Evolutionary conservation across 768 basidiomycete species (phyloP), one percentile per base, ranked within the genome.

Genomic region (Trametes coccinea): DNA sequence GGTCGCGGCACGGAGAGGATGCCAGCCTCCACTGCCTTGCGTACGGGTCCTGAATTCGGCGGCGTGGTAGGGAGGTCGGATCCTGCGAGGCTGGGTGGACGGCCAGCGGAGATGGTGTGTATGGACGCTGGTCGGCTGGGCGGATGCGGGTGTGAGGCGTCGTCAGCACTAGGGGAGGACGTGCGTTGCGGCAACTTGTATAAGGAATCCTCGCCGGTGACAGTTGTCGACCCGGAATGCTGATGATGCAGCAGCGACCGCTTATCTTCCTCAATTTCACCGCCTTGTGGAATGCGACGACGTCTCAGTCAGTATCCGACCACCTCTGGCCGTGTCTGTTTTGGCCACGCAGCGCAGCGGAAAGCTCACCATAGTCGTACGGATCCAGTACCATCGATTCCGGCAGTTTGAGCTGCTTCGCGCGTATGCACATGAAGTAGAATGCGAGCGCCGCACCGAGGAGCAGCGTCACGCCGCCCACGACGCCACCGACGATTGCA

Each of bases 401-500:
- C n/a, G n/a, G 31, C 16, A 53, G 33, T 37, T 14, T 39, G 17
- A 39, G 37, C 37, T 34, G 39, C 51, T 34, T 14, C 37, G 37
- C 39, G 51, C 51, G 51, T 22, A 41, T 37, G 39, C n/a, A 50
- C 37, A 49, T 10, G 34, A 60, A 61, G 53, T 45, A 55, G 33
- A 61, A 34, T 22, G 40, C 47, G 0, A 61, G 52, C 29, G 22
- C 53, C 37, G 53, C 47, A 1, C 30, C 47, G n/a, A 53, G 44
- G 7, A 63, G 56, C 37, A 58, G 34, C 22, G 48, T 49, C 31
- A 64, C 45, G 3, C 62, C 62, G 30, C 57, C 62, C 27, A 60
- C 58, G 13, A 64, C 58, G 3, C 62, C 62, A 3, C 58, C 62
- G 13, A 59, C 62, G n/a, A 64, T 64, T 11, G 62, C 62, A 9